Conservation (phyloP, 441 rosid species). For the Populus tomentosa region DNA sequence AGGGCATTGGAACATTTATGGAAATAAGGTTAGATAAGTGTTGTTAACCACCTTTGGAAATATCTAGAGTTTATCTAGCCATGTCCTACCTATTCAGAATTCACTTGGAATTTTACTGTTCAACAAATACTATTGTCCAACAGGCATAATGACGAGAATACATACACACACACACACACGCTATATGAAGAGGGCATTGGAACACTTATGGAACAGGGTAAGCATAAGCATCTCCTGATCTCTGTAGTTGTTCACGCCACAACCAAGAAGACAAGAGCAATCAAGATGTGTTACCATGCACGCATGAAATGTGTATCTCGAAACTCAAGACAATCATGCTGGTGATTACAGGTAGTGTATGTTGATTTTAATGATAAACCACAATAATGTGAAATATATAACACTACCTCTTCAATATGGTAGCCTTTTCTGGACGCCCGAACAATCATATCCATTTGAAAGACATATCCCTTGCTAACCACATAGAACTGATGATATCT, state of each 20-base stretch:
- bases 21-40: too few relatives aligned
- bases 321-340: too few relatives aligned
- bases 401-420: conserved; percentile 80
- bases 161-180: too few relatives aligned
- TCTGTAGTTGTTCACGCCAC: too few relatives aligned
- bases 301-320: too few relatives aligned
- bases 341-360: not conserved
- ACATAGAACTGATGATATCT: conserved; percentile 72
- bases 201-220: too few relatives aligned
- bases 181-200: too few relatives aligned
- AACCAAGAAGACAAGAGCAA: too few relatives aligned
- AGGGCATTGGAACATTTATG: too few relatives aligned
- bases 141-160: not conserved
- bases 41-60: not conserved
- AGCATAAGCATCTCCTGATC: too few relatives aligned
- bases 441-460: conserved; percentile 99
- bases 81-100: not conserved
- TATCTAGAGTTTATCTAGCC: not conserved
- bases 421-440: conserved; percentile 91
- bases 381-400: conserved; percentile 6
- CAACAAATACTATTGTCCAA: not conserved
- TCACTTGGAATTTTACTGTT: not conserved
- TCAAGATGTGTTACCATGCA: too few relatives aligned
- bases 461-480: conserved; percentile 93
- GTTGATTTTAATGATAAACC: not conserved